phyloP scores from a whole-genome alignment of 805 yeast species.

The Isabelozyma gotoi region DNA sequence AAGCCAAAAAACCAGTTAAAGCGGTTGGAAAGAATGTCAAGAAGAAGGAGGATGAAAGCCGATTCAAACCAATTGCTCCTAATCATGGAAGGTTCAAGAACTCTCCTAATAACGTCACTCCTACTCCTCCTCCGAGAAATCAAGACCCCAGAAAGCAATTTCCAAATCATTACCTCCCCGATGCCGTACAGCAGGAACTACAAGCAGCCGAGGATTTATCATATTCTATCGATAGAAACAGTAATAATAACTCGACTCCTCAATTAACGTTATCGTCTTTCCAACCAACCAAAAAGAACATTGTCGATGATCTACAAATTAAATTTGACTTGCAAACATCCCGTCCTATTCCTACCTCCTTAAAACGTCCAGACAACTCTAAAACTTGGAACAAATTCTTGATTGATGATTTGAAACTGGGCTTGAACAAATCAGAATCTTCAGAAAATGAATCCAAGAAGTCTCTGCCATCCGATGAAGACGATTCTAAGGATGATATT shows the following conservation, averaged over 20 bases:
- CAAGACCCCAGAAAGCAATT: conserved; percentile 15
- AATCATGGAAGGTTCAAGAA: conserved; percentile 5
- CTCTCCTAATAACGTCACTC: conserved; percentile 5
- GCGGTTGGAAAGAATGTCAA: not conserved
- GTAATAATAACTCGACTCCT: not conserved
- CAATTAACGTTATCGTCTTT: conserved; percentile 5
- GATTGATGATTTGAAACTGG: conserved; percentile 5
- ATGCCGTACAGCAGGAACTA: conserved; percentile 13
- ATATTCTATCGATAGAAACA: conserved; percentile 1
- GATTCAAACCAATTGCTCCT: not conserved
- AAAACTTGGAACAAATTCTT: conserved; percentile 16
- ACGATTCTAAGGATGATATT: not conserved
- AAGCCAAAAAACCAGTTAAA: not conserved
- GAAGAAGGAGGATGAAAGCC: conserved; percentile 1
- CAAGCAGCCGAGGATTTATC: conserved; percentile 8
- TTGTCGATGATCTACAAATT: conserved; percentile 28
- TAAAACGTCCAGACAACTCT: conserved; percentile 26
- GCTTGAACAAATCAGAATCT: not conserved
- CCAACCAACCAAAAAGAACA: conserved; percentile 29
- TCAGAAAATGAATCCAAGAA: not conserved
- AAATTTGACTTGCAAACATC: conserved; percentile 32
- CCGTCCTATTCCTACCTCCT: conserved; percentile 20
- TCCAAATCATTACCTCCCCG: conserved; percentile 35
- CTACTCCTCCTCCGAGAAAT: conserved; percentile 1
- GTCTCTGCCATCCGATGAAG: not conserved